Base-by-base conservation (phyloP, 1,284 basidiomycete genomes). In the Phellopilus nigrolimitatus region DNA sequence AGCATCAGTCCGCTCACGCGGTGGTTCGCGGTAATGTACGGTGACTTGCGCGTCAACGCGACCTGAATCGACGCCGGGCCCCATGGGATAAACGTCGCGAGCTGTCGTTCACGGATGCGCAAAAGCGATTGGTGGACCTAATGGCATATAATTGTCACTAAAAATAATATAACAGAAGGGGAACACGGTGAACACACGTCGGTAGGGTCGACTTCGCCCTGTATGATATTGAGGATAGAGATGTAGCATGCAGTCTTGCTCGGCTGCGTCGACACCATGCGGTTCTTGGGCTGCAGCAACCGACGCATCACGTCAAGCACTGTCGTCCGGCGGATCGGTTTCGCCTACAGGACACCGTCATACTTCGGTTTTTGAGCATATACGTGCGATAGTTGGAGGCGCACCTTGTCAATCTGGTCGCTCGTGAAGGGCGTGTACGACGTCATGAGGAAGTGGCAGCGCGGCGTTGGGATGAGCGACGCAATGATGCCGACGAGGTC, bases 371-470 rank as follows among this genome's bases (percentile, higher is more conserved):
- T 25, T 17, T 22, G 36, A 43, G 7, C 21, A 22, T 6, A 2
- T n/a, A 19, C 22, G 30, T 27, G 2, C 5, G n/a, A 37, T 34
- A 50, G 47, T 47, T 22, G 22, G 37, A 25, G 17, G 61, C 66
- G 27, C 49, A 90, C 93, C 73, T 95, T 91, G 72, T 95, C 92
- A 52, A 95, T 91, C 62, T 91, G 86, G 68, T 98, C 95, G 56
- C 90, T 91, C 1, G 95, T 97, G 69, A 99, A 99, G 0, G 97
- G 95, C 3, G 97, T 99, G 64, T 99, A 99, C 13, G 92, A 94
- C n/a, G 97, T 99, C 90, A 95, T 97, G 53, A 99, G 79, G 78
- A 99, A 99, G 70, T 99, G 97, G 63, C 95, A 98, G 48, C 95
- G 79, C n/a, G 97, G 95, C 8, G 97, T 99, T 2, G 97, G 97